These are phyloP conservation scores for Lenwebbia sp. DNA, from an alignment of 345 rosid species.

Conservation along the genomic window DNA sequence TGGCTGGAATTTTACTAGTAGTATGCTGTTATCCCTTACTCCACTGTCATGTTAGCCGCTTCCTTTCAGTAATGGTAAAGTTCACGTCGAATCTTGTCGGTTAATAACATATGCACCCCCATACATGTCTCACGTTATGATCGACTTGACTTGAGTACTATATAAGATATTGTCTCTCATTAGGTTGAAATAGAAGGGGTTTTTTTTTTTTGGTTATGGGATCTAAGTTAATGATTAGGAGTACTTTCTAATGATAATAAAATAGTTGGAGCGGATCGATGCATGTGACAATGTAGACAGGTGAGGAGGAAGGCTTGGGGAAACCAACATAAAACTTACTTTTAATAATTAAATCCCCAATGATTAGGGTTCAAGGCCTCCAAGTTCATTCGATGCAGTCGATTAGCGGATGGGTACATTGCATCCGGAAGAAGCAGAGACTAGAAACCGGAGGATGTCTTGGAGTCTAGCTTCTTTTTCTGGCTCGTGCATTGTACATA, in stretches of 20 bases:
- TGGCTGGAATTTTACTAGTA: too few species aligned
- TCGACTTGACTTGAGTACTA: neutral
- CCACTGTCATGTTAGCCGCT: too few species aligned
- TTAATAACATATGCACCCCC: neutral
- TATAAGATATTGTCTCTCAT: neutral
- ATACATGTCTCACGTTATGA: neutral
- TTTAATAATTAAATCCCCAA: neutral
- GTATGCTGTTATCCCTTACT: too few species aligned
- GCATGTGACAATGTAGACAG: conserved; percentile 7
- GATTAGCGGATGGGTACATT: conserved; percentile 1
- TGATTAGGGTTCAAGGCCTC: neutral
- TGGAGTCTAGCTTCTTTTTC: neutral
- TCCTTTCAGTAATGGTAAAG: neutral
- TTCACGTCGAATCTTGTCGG: neutral
- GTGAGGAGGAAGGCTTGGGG: neutral
- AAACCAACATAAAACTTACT: neutral
- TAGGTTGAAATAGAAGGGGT: neutral
- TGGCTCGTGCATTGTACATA: neutral
- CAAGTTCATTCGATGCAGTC: neutral
- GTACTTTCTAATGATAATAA: neutral
- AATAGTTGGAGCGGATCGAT: neutral
- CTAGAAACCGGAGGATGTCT: neutral
- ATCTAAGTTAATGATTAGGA: conserved; percentile 27
- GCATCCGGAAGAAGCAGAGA: neutral
- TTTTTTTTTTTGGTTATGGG: neutral